phyloP scores from a whole-genome alignment of 768 basidiomycete genomes.

The Russula griseocarnosa region DNA sequence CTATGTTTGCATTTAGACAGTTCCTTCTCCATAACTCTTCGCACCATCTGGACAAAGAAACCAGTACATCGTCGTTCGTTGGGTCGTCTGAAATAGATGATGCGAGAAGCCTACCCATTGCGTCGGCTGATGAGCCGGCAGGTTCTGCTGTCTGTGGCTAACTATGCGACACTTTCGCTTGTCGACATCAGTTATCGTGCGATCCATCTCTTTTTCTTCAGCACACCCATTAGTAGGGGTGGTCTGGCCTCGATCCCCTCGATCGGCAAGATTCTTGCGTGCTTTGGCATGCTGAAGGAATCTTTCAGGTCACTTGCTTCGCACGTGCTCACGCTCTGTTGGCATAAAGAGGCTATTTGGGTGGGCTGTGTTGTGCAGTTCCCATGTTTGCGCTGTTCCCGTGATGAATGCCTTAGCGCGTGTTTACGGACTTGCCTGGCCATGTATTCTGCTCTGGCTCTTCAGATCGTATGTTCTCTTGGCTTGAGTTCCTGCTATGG shows the following conservation, averaged over 20 bases:
- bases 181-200: slow-evolving; percentile 64
- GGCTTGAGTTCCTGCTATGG: slow-evolving; percentile 54
- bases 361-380: slow-evolving; percentile 47
- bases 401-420: slow-evolving; percentile 55
- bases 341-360: slow-evolving; percentile 63
- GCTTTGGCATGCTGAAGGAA: slow-evolving; percentile 61
- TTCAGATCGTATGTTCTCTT: slow-evolving; percentile 48
- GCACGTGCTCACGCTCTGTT: slow-evolving; percentile 52
- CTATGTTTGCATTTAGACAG: slow-evolving; percentile 18
- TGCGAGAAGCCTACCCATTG: slow-evolving; percentile 46
- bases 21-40: slow-evolving; percentile 18
- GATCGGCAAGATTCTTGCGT: slow-evolving; percentile 63
- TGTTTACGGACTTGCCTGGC: slow-evolving; percentile 41
- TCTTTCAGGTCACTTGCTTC: slow-evolving; percentile 66
- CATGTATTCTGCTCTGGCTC: slow-evolving; percentile 50
- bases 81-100: slow-evolving; percentile 16
- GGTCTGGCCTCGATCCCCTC: slow-evolving; percentile 62
- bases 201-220: slow-evolving; percentile 65
- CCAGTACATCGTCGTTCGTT: not conserved
- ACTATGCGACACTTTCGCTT: slow-evolving; percentile 62
- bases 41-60: slow-evolving; percentile 15
- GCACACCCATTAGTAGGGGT: slow-evolving; percentile 65
- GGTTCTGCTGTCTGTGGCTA: slow-evolving; percentile 58
- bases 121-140: slow-evolving; percentile 48
- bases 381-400: slow-evolving; percentile 56